Base-by-base conservation (phyloP, 2,329 filamentous ascomycete genomes). In the Cladosporium austrohemisphaericum region DNA sequence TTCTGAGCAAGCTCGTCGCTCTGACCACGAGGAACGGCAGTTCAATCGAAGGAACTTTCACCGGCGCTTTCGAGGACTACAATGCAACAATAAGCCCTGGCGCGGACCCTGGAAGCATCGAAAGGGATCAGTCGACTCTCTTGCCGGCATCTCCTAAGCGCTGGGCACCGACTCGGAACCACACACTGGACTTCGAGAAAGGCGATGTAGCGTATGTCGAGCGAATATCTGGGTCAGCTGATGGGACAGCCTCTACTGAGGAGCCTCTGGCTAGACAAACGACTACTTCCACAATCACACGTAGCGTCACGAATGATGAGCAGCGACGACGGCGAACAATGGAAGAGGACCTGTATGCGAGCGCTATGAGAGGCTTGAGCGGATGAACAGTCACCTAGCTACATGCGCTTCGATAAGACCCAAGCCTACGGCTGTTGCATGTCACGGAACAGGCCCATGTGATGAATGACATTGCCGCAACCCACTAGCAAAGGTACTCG, bases 1-100 rank as follows among this genome's bases (percentile, higher is more conserved):
- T 62, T 13, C 41, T 62, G 33, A 52, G 52, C 19, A 56, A 60
- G 40, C 52, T 62, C 2, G 54, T 59, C 14, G 50, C 35, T 8
- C 10, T 49, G 10, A 56, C 33, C 43, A 61, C 10, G 35, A n/a
- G 26, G 16, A 26, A 31, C 19, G 35, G 25, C 5, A 13, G 19
- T 3, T 18, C 29, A 4, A 36, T 29, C 14, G 22, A 32, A 9
- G 45, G 29, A 9, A 41, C 35, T 41, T 38, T 40, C 16, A 49
- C 45, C 5, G 45, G 35, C 11, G 45, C 45, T 13, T 49, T 49
- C 35, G 33, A 49, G 14, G 45, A 49, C 14, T 49, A 41, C 29
- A 36, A 40, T 19, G 45, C 11, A n/a, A 8, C 16, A 5, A n/a
- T 13, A 3, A 20, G 23, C 36, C 36, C 10, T 3, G 36, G 16